A percentile compares a stretch with the other conserved stretches of the same genome.
Conservation (phyloP, 768 basidiomycete species). For the Psilocybe sp. region DNA sequence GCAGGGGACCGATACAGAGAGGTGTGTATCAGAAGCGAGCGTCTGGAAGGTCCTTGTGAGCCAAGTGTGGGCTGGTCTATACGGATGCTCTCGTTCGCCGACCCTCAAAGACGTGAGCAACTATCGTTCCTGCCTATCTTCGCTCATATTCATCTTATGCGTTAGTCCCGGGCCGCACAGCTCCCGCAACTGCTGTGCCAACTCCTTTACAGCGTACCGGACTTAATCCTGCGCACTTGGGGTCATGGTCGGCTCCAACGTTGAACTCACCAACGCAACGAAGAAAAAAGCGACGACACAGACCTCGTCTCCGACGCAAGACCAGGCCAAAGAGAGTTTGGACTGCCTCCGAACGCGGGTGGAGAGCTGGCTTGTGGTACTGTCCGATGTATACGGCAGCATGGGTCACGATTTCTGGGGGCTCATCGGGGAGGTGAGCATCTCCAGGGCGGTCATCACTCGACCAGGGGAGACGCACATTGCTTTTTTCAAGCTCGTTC, state of each 20-base stretch:
- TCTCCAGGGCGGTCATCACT: conserved; percentile 81
- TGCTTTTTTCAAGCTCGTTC: conserved; percentile 76
- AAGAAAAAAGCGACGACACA: conserved; percentile 13
- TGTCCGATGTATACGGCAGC: conserved; percentile 93
- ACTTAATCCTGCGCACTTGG: conserved; percentile 76
- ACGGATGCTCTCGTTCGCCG: conserved; percentile 74
- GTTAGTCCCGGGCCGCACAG: conserved; percentile 65
- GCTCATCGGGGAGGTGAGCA: conserved; percentile 85
- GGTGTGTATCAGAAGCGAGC: conserved; percentile 81
- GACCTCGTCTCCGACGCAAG: conserved; percentile 47
- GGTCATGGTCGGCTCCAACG: conserved; percentile 82
- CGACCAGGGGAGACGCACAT: conserved; percentile 74
- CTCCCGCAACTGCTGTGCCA: conserved; percentile 93
- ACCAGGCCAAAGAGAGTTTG: conserved; percentile 65
- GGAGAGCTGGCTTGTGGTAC: conserved; percentile 91
- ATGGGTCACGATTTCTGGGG: conserved; percentile 72
- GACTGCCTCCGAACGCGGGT: conserved; percentile 71
- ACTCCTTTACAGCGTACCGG: conserved; percentile 85
- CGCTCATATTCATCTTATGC: not conserved
- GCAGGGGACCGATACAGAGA: conserved; percentile 71
- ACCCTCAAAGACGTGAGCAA: conserved; percentile 65
- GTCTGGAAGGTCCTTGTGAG: conserved; percentile 92
- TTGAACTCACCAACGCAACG: conserved; percentile 32
- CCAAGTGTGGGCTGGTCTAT: conserved; percentile 91
- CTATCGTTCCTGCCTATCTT: not conserved